phyloP scores from a whole-genome alignment of 176 grass and related monocot species.

The Miscanthus lutarioriparius region DNA sequence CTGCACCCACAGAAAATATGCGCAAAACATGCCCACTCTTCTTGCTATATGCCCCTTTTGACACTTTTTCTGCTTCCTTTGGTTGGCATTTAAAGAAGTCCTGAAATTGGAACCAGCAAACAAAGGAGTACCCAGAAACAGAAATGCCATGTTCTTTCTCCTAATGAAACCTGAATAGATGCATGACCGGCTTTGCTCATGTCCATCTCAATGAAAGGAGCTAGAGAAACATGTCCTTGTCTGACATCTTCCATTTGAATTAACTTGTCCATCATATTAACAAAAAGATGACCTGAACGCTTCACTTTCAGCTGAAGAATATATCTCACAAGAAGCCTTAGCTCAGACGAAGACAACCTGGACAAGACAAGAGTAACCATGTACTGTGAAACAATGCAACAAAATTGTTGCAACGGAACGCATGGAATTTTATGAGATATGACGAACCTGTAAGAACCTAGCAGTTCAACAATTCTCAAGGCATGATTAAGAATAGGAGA shows the following conservation, averaged over 20 bases:
- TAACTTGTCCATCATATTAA: constrained; percentile 95
- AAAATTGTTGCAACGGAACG: constrained; percentile 6
- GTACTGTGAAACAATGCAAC: constrained; percentile 25
- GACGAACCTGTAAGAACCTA: constrained; percentile 92
- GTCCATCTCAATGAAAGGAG: constrained; percentile 96
- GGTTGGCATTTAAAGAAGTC: constrained; percentile 74
- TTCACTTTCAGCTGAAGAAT: constrained; percentile 92
- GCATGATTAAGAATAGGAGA: constrained; percentile 95
- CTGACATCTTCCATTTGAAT: constrained; percentile 89
- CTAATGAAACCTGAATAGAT: constrained; percentile 98
- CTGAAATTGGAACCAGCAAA: constrained; percentile 97
- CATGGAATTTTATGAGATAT: constrained; percentile 30
- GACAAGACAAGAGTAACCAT: constrained; percentile 24
- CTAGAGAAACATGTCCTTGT: constrained; percentile 76
- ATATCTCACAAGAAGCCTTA: constrained; percentile 84
- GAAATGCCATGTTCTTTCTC: constrained; percentile 99
- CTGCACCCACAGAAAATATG: constrained; percentile 91
- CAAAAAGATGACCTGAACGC: constrained; percentile 82
- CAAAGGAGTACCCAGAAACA: constrained; percentile 96
- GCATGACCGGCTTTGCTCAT: constrained; percentile 96
- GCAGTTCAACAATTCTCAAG: constrained; percentile 88
- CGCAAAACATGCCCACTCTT: constrained; percentile 73
- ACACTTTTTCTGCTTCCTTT: constrained; percentile 76
- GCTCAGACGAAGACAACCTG: constrained; percentile 93
- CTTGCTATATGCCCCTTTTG: constrained; percentile 56